Percentiles rank a stretch among this genome's conserved stretches.
Conservation (phyloP, 2,329 filamentous ascomycete genomes). For the Graphilbum sp. region DNA sequence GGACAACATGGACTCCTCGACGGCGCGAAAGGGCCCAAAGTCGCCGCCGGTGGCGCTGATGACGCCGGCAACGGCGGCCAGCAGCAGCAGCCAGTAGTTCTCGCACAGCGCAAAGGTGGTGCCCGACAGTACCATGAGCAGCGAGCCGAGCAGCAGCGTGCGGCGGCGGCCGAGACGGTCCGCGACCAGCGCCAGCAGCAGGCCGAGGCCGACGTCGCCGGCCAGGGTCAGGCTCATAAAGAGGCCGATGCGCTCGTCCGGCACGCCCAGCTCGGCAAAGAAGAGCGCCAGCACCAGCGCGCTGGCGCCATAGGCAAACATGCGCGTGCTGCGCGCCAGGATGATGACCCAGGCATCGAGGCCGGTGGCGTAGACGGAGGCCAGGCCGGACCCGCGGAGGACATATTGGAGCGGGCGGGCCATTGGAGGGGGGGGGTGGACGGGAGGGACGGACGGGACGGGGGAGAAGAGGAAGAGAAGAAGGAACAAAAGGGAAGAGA, state of each 20-base stretch:
- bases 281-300: slow-evolving; percentile 46
- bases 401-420: slow-evolving; percentile 4
- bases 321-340: slow-evolving; percentile 31
- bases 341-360: slow-evolving; percentile 38
- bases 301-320: slow-evolving; percentile 47
- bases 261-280: slow-evolving; percentile 35
- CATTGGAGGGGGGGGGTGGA: background rate
- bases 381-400: slow-evolving; percentile 31
- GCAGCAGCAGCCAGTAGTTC: slow-evolving; percentile 41
- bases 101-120: slow-evolving; percentile 34
- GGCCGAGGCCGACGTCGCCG: slow-evolving; percentile 42
- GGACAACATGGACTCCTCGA: slow-evolving; percentile 48
- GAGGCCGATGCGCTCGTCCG: slow-evolving; percentile 42
- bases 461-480: background rate
- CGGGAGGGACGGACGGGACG: background rate
- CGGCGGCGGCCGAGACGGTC: slow-evolving; percentile 40
- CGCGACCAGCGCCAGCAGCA: slow-evolving; percentile 40
- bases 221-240: slow-evolving; percentile 49
- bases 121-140: slow-evolving; percentile 41
- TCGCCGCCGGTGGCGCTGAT: slow-evolving; percentile 47
- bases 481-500: background rate
- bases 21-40: slow-evolving; percentile 49
- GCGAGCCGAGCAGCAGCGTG: slow-evolving; percentile 33
- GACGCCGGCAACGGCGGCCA: slow-evolving; percentile 42
- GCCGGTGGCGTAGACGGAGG: slow-evolving; percentile 27